These are phyloP conservation scores for Naganishia kalamii DNA, from an alignment of 768 basidiomycete species.

Conservation along the genomic window DNA sequence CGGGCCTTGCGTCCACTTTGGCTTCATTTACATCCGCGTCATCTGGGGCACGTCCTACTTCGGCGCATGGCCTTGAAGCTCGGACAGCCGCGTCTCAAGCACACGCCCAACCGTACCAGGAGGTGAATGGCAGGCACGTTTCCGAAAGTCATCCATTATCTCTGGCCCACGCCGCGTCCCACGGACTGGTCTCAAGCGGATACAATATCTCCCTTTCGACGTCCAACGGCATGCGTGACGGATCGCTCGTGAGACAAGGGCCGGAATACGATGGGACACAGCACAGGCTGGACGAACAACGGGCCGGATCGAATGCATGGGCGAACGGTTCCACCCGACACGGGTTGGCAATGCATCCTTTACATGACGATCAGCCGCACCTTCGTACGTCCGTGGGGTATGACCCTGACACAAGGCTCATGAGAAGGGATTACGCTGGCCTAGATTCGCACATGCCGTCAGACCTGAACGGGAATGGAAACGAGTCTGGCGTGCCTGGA, in stretches of 20 bases:
- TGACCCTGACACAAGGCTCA: not conserved
- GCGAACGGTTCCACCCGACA: not conserved
- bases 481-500: not conserved
- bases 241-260: not conserved
- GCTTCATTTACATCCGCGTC: too few species aligned
- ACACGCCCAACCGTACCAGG: not conserved
- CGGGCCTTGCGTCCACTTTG: not conserved
- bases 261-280: not conserved
- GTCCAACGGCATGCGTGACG: not conserved
- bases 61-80: too few species aligned
- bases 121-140: not conserved
- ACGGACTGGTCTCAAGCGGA: constrained; percentile 5
- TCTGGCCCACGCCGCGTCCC: not conserved
- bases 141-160: not conserved
- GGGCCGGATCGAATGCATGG: not conserved
- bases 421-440: not conserved
- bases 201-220: not conserved
- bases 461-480: not conserved
- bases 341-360: not conserved
- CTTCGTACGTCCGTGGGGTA: not conserved
- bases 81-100: not conserved
- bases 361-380: not conserved
- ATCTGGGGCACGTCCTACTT: too few species aligned
- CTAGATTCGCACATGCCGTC: not conserved
- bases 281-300: not conserved